phyloP scores from a whole-genome alignment of 352 stramenopile genomes.

The Phytophthora sansomeana region DNA sequence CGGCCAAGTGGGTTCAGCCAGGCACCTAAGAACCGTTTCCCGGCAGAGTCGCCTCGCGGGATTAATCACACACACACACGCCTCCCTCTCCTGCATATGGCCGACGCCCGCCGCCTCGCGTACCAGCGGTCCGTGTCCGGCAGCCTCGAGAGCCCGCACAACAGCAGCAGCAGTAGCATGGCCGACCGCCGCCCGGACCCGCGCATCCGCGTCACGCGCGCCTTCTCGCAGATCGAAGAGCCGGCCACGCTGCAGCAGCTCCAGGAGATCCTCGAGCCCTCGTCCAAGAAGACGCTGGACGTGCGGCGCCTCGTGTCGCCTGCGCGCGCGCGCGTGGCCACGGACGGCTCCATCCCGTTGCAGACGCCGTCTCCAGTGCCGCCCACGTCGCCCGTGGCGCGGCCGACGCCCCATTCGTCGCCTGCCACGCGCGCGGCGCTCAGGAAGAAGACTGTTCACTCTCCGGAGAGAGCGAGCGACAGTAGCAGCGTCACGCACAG shows the following conservation, averaged over 20 bases:
- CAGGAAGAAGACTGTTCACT: too few species aligned
- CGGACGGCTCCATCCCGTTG: too few species aligned
- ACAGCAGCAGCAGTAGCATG: conserved; percentile 10
- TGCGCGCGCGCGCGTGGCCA: conserved; percentile 40
- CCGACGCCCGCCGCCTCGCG: not conserved
- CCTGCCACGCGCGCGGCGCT: too few species aligned
- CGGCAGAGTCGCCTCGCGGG: conserved; percentile 19
- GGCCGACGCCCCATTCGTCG: too few species aligned
- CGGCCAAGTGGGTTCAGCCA: not conserved
- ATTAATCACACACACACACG: too few species aligned
- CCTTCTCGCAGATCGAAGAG: conserved; percentile 77
- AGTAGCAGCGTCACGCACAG: conserved; percentile 25
- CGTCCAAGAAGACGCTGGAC: conserved; percentile 63
- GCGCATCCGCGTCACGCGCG: conserved; percentile 48
- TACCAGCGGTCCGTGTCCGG: too few species aligned
- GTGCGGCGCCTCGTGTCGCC: conserved; percentile 66
- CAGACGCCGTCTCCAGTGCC: too few species aligned
- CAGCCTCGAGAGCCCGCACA: too few species aligned
- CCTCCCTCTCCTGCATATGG: too few species aligned
- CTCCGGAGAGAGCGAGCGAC: conserved; percentile 20
- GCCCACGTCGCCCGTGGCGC: not conserved
- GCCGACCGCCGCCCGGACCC: conserved; percentile 9
- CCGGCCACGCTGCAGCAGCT: conserved; percentile 47
- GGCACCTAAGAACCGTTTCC: not conserved
- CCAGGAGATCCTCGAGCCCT: conserved; percentile 22